phyloP scores from a whole-genome alignment of 2,329 filamentous ascomycete species.

The Anisogramma anomala region DNA sequence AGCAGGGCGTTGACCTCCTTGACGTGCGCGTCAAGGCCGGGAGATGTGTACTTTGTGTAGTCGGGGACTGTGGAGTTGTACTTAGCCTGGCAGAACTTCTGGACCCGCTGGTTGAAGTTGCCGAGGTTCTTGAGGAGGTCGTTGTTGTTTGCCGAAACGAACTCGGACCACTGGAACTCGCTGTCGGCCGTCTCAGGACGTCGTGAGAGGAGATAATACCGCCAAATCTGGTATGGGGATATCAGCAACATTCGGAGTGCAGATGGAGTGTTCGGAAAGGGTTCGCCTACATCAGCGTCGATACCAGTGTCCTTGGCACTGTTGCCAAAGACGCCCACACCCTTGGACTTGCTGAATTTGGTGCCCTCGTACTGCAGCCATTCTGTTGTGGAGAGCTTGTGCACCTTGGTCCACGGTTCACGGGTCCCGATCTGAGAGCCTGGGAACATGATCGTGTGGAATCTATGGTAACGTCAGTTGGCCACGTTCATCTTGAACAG shows the following conservation, averaged over 20 bases:
- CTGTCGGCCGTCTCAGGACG: slow-evolving; percentile 62
- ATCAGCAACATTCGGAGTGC: too few species aligned
- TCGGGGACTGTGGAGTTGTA: slow-evolving; percentile 37
- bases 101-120: slow-evolving; percentile 49
- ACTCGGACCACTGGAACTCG: slow-evolving; percentile 62
- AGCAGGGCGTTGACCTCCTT: slow-evolving; percentile 55
- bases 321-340: slow-evolving; percentile 83
- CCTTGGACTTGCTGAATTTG: slow-evolving; percentile 87
- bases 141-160: slow-evolving; percentile 64
- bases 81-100: slow-evolving; percentile 45
- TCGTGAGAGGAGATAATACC: slow-evolving; percentile 63
- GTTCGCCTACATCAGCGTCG: slow-evolving; percentile 40
- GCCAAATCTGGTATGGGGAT: slow-evolving; percentile 44
- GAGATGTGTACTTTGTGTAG: slow-evolving; percentile 41
- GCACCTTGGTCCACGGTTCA: slow-evolving; percentile 80
- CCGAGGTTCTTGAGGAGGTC: slow-evolving; percentile 51
- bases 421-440: slow-evolving; percentile 72
- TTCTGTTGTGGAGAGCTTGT: slow-evolving; percentile 81
- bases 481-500: neutral
- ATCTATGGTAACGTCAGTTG: slow-evolving; percentile 28
- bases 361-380: slow-evolving; percentile 80
- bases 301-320: slow-evolving; percentile 80
- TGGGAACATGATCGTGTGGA: slow-evolving; percentile 88
- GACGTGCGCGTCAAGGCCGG: slow-evolving; percentile 39
- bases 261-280: too few species aligned